Base-by-base conservation (phyloP, 148 eudicot species). In the Vaccinium darrowii region DNA sequence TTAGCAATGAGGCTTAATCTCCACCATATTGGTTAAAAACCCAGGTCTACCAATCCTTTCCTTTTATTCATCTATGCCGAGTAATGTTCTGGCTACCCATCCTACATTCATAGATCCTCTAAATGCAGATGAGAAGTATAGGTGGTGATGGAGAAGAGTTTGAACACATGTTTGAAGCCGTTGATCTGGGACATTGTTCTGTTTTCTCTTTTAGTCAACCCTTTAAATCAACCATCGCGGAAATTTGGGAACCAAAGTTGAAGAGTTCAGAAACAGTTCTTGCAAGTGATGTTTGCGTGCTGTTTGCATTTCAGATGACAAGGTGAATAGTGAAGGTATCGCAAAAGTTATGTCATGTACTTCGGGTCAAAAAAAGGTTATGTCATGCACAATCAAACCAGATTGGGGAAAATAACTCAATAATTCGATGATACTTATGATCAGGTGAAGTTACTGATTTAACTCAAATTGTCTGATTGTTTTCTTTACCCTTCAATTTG, bases 1-100 rank as follows among this genome's bases (percentile, higher is more conserved):
- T 96, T 74, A 88, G 89, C 60, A 91, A 89, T 72, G 88, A 87
- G 6, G 90, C 91, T 86, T 82, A 53, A 27, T 33, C 86, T 67
- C 25, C 75, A 6, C 76, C 82, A 21, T 49, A 43, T 71, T 87
- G 87, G 83, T 39, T 39, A 65, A 60, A 78, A 78, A 15, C 43
- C 62, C 5, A 52, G 81, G 81, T 78, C 56, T 25, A 47, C 81
- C 62, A 53, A 78, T 15, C 36, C 50, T 73, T 78, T 27, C 58
- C 63, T 5, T 33, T 23, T 62, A 47, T 43, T 8, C 11, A 43
- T 16, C 58, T 30, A 14, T 21, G 3, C 49, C 21, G 15, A 49
- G 25, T 51, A 15, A 39, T 16, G n/a, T 74, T 74, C 18, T 76
- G n/a, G 25, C 30, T 76, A 9, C 27, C 18, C 33, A 76, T 76